These are phyloP conservation scores for Suillus ampliporus DNA, from an alignment of 768 basidiomycete genomes.

Conservation along the genomic window DNA sequence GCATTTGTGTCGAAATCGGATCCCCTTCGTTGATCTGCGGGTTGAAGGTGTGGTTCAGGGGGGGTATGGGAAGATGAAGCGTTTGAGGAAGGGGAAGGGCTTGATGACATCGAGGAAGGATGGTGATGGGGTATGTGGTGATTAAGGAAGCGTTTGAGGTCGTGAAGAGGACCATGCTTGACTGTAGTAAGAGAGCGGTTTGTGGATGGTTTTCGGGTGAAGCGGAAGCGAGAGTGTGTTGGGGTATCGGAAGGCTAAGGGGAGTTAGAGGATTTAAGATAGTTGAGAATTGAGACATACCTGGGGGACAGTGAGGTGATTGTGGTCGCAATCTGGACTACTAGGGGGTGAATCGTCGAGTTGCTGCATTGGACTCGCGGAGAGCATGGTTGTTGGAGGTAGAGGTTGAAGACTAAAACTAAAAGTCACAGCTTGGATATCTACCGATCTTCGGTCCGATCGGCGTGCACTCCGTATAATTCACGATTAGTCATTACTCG, in stretches of 20 bases:
- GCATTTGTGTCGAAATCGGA: conserved; percentile 42
- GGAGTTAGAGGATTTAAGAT: conserved; percentile 16
- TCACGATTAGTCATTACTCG: neutral
- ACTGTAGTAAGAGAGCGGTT: conserved; percentile 19
- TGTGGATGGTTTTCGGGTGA: conserved; percentile 35
- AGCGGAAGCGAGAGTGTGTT: conserved; percentile 32
- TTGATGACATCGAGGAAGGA: conserved; percentile 24
- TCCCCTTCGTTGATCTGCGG: conserved; percentile 42
- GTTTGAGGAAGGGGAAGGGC: conserved; percentile 32
- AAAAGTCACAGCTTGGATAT: no score
- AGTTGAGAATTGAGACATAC: no score
- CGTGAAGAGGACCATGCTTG: conserved; percentile 79
- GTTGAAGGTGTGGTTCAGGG: conserved; percentile 37
- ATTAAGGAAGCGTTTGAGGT: conserved; percentile 95
- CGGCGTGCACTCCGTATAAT: conserved; percentile 5
- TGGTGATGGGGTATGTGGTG: conserved; percentile 78
- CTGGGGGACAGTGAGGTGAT: conserved; percentile 10
- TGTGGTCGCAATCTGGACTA: neutral
- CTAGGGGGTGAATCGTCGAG: conserved; percentile 13
- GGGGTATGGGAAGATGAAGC: conserved; percentile 37
- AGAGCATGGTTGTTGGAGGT: conserved; percentile 41
- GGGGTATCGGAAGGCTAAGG: conserved; percentile 6
- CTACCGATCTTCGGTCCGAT: conserved; percentile 19
- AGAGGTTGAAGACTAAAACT: conserved; percentile 12
- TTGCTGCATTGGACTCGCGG: conserved; percentile 43